Evolutionary conservation across 306 rosid genomes (phyloP).

Genomic region (Prunus salicina): DNA sequence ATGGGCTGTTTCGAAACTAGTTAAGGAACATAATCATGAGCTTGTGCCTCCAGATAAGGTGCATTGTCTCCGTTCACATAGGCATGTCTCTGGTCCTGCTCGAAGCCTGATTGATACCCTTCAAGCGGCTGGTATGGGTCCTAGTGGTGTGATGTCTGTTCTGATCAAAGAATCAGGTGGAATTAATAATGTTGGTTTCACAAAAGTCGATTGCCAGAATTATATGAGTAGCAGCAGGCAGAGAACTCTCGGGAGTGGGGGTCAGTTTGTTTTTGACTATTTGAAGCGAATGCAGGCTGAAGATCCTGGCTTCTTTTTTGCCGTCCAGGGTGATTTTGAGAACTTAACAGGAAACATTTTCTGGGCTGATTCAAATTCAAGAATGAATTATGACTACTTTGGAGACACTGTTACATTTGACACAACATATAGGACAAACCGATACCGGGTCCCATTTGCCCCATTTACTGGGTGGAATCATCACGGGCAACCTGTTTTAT

Average conservation of each 20-base stretch:
- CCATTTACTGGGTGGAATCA: constrained; percentile 44
- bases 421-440: constrained; percentile 33
- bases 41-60: constrained; percentile 37
- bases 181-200: constrained; percentile 37
- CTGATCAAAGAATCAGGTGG: constrained; percentile 34
- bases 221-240: constrained; percentile 43
- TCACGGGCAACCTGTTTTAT: constrained; percentile 41
- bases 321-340: constrained; percentile 34
- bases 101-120: constrained; percentile 39
- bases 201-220: constrained; percentile 43
- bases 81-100: constrained; percentile 42
- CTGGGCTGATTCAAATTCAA: constrained; percentile 37
- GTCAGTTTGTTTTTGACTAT: constrained; percentile 33
- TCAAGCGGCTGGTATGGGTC: constrained; percentile 41
- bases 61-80: constrained; percentile 39
- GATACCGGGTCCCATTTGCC: constrained; percentile 42
- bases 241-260: constrained; percentile 37
- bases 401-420: constrained; percentile 43
- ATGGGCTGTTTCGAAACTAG: constrained; percentile 36
- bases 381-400: constrained; percentile 33
- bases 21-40: constrained; percentile 39
- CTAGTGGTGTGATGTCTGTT: constrained; percentile 43
- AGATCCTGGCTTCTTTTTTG: constrained; percentile 37
- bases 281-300: constrained; percentile 36
- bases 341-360: constrained; percentile 30